Percentiles rank a stretch among this genome's conserved stretches.
Conservation (phyloP, 2,329 filamentous ascomycete species). For the Trichoderma guizhouense region DNA sequence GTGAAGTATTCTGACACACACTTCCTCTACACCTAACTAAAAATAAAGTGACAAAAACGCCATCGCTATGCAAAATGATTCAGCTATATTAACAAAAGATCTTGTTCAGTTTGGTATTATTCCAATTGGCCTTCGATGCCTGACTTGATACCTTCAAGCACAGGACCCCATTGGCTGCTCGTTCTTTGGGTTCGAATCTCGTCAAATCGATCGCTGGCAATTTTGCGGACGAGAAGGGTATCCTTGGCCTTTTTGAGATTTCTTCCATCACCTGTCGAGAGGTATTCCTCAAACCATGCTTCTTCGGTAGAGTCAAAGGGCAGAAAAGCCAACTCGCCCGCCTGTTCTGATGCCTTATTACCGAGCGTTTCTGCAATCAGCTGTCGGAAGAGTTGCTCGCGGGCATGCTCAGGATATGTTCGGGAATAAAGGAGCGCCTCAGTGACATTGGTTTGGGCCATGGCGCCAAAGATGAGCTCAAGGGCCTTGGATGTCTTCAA, state of each 20-base stretch:
- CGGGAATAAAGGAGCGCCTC: slow-evolving; percentile 74
- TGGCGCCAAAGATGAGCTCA: slow-evolving; percentile 64
- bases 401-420: slow-evolving; percentile 58
- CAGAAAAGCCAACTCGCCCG: slow-evolving; percentile 67
- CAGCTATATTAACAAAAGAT: neutral
- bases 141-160: slow-evolving; percentile 50
- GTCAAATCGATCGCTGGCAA: slow-evolving; percentile 61
- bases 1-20: neutral
- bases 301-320: slow-evolving; percentile 71
- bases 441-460: slow-evolving; percentile 63
- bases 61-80: slow-evolving; percentile 19
- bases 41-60: slow-evolving; percentile 9
- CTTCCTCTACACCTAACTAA: neutral
- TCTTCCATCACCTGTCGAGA: slow-evolving; percentile 63
- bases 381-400: slow-evolving; percentile 63
- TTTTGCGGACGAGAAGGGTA: slow-evolving; percentile 68
- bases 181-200: slow-evolving; percentile 45
- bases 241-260: slow-evolving; percentile 65
- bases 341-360: slow-evolving; percentile 41
- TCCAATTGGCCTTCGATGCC: slow-evolving; percentile 38
- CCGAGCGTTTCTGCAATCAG: slow-evolving; percentile 59
- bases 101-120: slow-evolving; percentile 15
- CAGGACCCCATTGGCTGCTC: slow-evolving; percentile 46
- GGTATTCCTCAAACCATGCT: slow-evolving; percentile 66
- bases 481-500: slow-evolving; percentile 62